Evolutionary conservation across 768 basidiomycete species (phyloP), one percentile per base, ranked within the genome.

Genomic region (Lentinula edodes): DNA sequence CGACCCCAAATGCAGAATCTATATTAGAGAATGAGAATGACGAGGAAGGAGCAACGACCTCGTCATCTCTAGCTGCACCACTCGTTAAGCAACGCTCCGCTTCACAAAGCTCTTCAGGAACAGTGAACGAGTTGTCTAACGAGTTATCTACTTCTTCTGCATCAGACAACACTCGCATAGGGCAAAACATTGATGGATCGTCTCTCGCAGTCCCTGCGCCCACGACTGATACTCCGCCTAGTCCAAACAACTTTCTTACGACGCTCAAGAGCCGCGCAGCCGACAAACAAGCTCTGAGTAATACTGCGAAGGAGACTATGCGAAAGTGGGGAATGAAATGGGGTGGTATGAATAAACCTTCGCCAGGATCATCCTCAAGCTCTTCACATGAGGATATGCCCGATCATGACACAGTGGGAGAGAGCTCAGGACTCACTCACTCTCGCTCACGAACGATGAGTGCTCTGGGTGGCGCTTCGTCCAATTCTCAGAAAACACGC

Each of bases 271-370:
- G 91, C 6, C 88, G 88, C 46, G 84, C 87, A 0, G 77, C 76
- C 2, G 95, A 95, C 72, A 95, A 93, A 70, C 90, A 95, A 71
- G 90, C 91, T 6, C 75, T 95, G 48, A 88, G 86, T 64, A 88
- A 90, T 66, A 85, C 90, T 0, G 91, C 94, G 12, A 90, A 89
- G 70, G 95, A 97, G 69, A 83, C 90, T 8, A 88, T 97, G 80
- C 86, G 89, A 62, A 96, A 96, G 70, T 96, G 93, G 93, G 88
- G 93, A 23, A 87, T 86, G 32, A 92, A 86, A 61, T 95, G 92
- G 89, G 77, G 83, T 51, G 79, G 79, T 12, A 68, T 86, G 71
- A 85, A 81, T 74, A 87, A 83, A 71, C 85, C 87, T 60, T 71
- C 62, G 65, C 67, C 46, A 51, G 62, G 38, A 52, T 52, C 61